Evolutionary conservation across 78 protist genomes (phyloP), one percentile per base, ranked within the genome.

Genomic region (Dictyostelium brefeldianum): DNA sequence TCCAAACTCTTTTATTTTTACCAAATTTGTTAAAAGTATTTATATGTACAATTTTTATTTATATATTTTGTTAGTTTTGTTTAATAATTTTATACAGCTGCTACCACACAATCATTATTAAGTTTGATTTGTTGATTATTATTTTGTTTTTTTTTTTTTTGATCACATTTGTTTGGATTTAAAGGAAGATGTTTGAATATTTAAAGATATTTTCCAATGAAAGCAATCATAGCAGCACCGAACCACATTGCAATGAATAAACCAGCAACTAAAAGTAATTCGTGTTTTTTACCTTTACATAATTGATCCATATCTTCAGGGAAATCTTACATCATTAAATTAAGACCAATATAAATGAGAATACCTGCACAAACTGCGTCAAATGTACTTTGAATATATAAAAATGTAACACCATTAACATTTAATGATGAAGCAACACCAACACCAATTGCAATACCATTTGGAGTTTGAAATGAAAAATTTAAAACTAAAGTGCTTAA

Each of bases 361-460:
- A 94, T 73, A 47, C 96, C 96, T 27, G 95, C 80, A 43, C 89
- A 82, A 22, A 87, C 17, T 4, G 89, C 53, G 17, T 73, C 89
- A 65, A 94, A 74, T 41, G 80, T 36, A 22, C 96, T 89, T 48
- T 71, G 84, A 18, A 73, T 51, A 8, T 69, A 43, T 27, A 74
- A 27, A 48, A 80, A 85, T 25, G 62, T n/a, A 17, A 12, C 36
- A 12, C 81, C 67, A 70, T 78, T 56, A 22, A 53, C 70, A 29
- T 53, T 69, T 54, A 87, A 36, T 17, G 54, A 10, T 14, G 18
- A 18, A 29, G 64, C 20, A 18, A 78, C 54, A 48, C 92, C 78
- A 15, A 92, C 59, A 11, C 96, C 96, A 81, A 94, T 70, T 10
- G 84, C 87, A 43, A 94, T 80, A 75, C 96, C 96, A 57, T 73